phyloP scores from a whole-genome alignment of 2,329 filamentous ascomycete genomes.

The Monosporascus sp. region DNA sequence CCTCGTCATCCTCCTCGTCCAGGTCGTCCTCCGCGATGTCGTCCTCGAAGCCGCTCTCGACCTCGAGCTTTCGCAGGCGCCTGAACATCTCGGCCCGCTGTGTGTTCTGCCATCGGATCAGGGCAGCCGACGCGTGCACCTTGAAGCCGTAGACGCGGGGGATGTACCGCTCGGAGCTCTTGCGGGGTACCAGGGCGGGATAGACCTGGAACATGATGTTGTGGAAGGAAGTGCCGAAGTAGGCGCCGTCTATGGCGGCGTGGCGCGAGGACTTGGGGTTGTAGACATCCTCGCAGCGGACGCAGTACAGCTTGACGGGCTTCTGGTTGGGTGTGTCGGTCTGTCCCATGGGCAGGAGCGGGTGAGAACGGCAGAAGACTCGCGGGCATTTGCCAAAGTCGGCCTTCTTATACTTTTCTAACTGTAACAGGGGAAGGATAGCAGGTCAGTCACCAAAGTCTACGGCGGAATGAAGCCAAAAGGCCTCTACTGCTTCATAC shows the following conservation, averaged over 20 bases:
- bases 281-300: conserved; percentile 96
- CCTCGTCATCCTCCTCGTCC: conserved; percentile 43
- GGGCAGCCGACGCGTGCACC: conserved; percentile 81
- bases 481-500: conserved; percentile 42
- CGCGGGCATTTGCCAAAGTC: conserved; percentile 98
- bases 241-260: conserved; percentile 91
- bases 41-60: conserved; percentile 78
- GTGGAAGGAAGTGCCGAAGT: conserved; percentile 97
- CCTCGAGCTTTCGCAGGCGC: conserved; percentile 62
- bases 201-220: conserved; percentile 99
- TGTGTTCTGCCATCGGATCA: conserved; percentile 85
- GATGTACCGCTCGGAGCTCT: conserved; percentile 79
- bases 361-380: conserved; percentile 90
- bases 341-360: conserved; percentile 89
- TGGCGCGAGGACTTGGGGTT: conserved; percentile 96
- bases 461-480: too few species aligned
- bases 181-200: conserved; percentile 79
- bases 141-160: conserved; percentile 93
- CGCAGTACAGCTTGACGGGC: conserved; percentile 94
- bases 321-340: conserved; percentile 83
- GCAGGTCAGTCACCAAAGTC: not conserved
- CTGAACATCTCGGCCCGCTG: conserved; percentile 78
- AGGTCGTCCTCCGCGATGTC: conserved; percentile 61
- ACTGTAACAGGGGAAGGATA: conserved; percentile 43
- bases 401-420: conserved; percentile 97